Conservation (phyloP, 345 rosid genomes). For the Salix caprea region DNA sequence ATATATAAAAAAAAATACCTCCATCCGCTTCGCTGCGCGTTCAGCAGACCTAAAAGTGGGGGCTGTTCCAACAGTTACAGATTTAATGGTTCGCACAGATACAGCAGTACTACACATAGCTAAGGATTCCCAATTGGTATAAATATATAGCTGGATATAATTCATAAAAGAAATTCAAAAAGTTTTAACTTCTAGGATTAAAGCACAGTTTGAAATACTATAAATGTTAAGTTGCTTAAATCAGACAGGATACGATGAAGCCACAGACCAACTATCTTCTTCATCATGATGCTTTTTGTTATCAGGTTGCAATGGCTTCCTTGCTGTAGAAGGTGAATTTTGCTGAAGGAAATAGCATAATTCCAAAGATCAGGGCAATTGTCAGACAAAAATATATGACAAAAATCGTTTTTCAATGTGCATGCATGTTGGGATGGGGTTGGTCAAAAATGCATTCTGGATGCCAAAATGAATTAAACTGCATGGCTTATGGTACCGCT, state of each 20-base stretch:
- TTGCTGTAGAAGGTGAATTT: slow-evolving; percentile 43
- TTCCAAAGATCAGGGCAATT: slow-evolving; percentile 7
- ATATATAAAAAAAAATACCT: slow-evolving; percentile 39
- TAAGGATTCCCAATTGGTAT: slow-evolving; percentile 47
- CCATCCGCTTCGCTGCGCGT: slow-evolving; percentile 89
- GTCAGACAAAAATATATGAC: background rate
- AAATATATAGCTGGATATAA: background rate
- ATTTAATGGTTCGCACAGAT: slow-evolving; percentile 56
- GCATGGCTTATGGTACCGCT: background rate
- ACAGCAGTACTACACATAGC: slow-evolving; percentile 56
- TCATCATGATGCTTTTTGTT: slow-evolving; percentile 66
- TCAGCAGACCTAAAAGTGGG: slow-evolving; percentile 72
- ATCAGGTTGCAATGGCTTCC: slow-evolving; percentile 51
- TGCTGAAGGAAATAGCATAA: slow-evolving; percentile 37
- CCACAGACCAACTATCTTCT: slow-evolving; percentile 70
- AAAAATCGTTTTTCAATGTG: background rate
- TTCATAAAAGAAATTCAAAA: background rate
- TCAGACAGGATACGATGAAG: slow-evolving; percentile 80
- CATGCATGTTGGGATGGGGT: background rate
- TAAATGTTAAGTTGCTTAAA: background rate
- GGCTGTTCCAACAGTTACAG: slow-evolving; percentile 81
- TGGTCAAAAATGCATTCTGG: background rate
- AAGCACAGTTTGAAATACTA: background rate
- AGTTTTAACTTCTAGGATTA: background rate
- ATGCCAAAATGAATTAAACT: background rate